These are phyloP conservation scores for Amaranthus palmeri DNA, from an alignment of 148 eudicot species.

Conservation along the genomic window DNA sequence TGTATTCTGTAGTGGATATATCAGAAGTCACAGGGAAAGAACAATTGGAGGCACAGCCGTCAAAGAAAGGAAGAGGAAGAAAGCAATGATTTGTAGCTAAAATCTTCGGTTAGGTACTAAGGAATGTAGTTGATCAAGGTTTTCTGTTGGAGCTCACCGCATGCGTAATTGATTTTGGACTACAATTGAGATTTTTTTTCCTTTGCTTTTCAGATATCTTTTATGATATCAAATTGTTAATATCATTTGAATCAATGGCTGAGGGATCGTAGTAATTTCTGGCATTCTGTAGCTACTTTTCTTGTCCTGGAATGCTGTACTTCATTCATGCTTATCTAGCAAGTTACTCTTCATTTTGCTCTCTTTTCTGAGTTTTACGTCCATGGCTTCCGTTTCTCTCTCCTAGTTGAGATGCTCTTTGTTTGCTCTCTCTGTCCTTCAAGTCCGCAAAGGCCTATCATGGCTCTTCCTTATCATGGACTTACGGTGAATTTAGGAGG, in stretches of 20 bases:
- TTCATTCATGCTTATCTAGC: too few relatives aligned
- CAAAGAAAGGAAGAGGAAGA: conserved; percentile 92
- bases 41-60: conserved; percentile 69
- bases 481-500: too few relatives aligned
- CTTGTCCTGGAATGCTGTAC: too few relatives aligned
- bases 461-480: too few relatives aligned
- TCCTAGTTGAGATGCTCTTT: too few relatives aligned
- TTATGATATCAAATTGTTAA: background rate
- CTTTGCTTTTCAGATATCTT: conserved; percentile 3
- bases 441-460: too few relatives aligned
- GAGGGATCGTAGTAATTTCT: background rate
- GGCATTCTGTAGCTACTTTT: too few relatives aligned
- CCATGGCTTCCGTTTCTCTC: too few relatives aligned
- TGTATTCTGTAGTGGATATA: conserved; percentile 55
- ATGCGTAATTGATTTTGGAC: background rate
- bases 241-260: background rate
- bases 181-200: conserved; percentile 7
- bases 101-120: conserved; percentile 12
- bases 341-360: too few relatives aligned
- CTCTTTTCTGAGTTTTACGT: too few relatives aligned
- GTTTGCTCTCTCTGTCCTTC: too few relatives aligned
- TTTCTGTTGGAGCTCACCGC: background rate
- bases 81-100: conserved; percentile 46
- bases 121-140: conserved; percentile 4
- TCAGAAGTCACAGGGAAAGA: conserved; percentile 82